Percentiles rank a stretch among this genome's conserved stretches.
These are phyloP conservation scores for Phytophthora citrophthora DNA, from an alignment of 352 stramenopile species.

Conservation along the genomic window DNA sequence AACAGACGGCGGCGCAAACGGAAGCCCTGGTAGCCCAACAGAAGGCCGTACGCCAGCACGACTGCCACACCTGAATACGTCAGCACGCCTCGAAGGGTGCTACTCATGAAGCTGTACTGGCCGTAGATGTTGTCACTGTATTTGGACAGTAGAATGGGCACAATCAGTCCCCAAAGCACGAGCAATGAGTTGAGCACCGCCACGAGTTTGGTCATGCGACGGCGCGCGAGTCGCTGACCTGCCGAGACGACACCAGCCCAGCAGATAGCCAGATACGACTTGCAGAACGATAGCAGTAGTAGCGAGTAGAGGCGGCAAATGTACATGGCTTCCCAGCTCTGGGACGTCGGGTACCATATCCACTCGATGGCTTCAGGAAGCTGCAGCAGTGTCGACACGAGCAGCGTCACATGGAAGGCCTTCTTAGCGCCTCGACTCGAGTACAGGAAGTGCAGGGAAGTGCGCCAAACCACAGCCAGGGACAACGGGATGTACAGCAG, in stretches of 20 bases:
- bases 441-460: conserved; percentile 62
- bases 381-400: conserved; percentile 69
- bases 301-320: conserved; percentile 69
- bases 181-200: conserved; percentile 61
- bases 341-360: conserved; percentile 62
- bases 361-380: conserved; percentile 67
- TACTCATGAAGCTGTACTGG: conserved; percentile 73
- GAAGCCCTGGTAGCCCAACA: conserved; percentile 80
- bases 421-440: conserved; percentile 63
- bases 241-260: conserved; percentile 85
- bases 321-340: conserved; percentile 74
- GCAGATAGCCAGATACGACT: conserved; percentile 81
- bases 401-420: conserved; percentile 75
- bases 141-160: conserved; percentile 56
- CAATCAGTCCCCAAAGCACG: conserved; percentile 61
- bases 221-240: conserved; percentile 64
- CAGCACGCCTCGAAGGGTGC: conserved; percentile 51
- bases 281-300: conserved; percentile 78
- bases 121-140: conserved; percentile 63
- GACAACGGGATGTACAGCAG: conserved; percentile 69
- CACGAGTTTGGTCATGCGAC: conserved; percentile 61
- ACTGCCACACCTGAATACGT: conserved; percentile 65
- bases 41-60: conserved; percentile 68
- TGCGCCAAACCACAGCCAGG: conserved; percentile 68
- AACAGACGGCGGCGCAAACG: conserved; percentile 74